A percentile compares a stretch with the other conserved stretches of the same genome.
Evolutionary conservation across 2,329 filamentous ascomycete species (phyloP).

Genomic region (Penicillium sclerotiorum): DNA sequence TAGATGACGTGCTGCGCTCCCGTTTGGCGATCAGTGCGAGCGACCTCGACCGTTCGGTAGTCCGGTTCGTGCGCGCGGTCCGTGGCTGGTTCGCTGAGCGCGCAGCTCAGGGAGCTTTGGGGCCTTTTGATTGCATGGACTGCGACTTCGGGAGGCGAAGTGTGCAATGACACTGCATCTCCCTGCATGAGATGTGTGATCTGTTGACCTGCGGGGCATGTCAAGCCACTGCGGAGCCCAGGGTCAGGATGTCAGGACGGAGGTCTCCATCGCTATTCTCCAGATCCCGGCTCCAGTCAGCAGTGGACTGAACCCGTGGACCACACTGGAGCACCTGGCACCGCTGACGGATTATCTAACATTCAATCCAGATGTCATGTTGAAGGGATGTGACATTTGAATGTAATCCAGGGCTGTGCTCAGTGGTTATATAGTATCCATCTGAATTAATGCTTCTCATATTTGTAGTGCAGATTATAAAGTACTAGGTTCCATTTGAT

Average conservation of each 20-base stretch:
- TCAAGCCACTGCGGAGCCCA: slow-evolving; percentile 26
- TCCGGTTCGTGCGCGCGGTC: background rate
- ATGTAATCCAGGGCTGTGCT: too few species aligned
- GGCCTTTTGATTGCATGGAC: background rate
- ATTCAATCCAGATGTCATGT: too few species aligned
- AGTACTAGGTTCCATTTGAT: too few species aligned
- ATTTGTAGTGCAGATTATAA: too few species aligned
- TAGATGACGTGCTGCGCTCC: slow-evolving; percentile 5
- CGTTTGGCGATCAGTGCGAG: slow-evolving; percentile 9
- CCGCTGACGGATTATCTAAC: too few species aligned
- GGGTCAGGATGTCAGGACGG: slow-evolving; percentile 5
- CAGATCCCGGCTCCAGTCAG: background rate
- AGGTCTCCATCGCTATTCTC: background rate
- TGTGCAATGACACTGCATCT: slow-evolving; percentile 4
- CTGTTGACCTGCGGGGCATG: slow-evolving; percentile 23
- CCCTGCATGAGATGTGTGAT: slow-evolving; percentile 24
- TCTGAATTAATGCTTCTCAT: too few species aligned
- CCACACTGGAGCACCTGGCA: too few species aligned
- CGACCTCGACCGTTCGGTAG: background rate
- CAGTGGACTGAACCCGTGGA: too few species aligned
- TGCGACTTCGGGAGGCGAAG: background rate
- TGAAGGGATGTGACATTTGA: too few species aligned
- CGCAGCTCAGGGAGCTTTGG: background rate
- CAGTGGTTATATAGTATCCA: too few species aligned
- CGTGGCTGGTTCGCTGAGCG: background rate